Percentiles rank a stretch among this genome's conserved stretches.
Evolutionary conservation across 306 rosid genomes (phyloP).

Genomic region (Fragaria vesca): DNA sequence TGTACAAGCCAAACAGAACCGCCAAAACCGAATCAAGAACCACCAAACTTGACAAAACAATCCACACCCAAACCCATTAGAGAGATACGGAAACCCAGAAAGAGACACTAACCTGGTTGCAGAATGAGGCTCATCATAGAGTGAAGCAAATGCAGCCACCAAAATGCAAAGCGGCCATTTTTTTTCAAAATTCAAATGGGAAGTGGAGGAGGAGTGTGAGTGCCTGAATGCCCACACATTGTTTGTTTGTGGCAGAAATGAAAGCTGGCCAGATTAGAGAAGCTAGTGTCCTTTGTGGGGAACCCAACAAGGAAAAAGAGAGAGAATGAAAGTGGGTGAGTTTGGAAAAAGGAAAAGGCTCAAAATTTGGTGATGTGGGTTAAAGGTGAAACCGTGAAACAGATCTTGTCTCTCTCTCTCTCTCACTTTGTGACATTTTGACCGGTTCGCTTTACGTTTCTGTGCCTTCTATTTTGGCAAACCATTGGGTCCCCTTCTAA

Average conservation of each 20-base stretch:
- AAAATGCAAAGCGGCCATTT: constrained; percentile 27
- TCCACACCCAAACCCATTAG: constrained; percentile 3
- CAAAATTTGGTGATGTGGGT: background rate
- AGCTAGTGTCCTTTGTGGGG: constrained; percentile 35
- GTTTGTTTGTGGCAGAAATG: constrained; percentile 45
- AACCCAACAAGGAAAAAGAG: constrained; percentile 33
- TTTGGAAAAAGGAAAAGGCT: background rate
- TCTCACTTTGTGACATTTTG: constrained; percentile 27
- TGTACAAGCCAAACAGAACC: background rate
- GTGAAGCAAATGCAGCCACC: constrained; percentile 29
- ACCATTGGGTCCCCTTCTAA: background rate
- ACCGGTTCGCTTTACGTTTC: constrained; percentile 9
- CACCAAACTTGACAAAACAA: constrained; percentile 5
- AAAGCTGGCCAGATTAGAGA: constrained; percentile 42
- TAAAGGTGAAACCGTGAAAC: constrained; percentile 30
- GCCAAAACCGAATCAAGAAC: constrained; percentile 9
- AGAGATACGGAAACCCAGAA: constrained; percentile 23
- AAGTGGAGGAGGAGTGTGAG: constrained; percentile 33
- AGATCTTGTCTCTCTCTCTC: constrained; percentile 40
- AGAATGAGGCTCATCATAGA: constrained; percentile 31
- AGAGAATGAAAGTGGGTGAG: background rate
- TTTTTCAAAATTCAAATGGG: constrained; percentile 26
- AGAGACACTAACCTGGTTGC: constrained; percentile 41
- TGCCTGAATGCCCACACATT: constrained; percentile 41
- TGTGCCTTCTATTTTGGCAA: background rate